Conservation (phyloP, 1,139 yeast genomes). For the Pichia sp. region DNA sequence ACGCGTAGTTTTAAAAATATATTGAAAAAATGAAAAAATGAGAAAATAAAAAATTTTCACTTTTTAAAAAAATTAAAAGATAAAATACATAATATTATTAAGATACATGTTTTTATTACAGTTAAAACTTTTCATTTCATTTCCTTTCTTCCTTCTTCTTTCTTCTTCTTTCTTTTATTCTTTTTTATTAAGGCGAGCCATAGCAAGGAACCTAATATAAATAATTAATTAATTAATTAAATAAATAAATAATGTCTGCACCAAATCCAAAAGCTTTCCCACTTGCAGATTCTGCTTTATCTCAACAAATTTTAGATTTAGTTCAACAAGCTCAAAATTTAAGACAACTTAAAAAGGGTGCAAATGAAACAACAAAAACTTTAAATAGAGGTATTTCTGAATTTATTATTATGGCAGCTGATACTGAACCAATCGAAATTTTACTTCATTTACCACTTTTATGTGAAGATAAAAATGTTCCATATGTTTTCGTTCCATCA, state of each 20-base stretch:
- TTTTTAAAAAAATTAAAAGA: no score
- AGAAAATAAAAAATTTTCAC: no score
- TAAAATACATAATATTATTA: no score
- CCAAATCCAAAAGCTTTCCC: conserved; percentile 98
- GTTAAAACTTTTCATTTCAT: not conserved
- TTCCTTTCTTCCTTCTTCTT: not conserved
- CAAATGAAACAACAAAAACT: conserved; percentile 99
- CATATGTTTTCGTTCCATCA: conserved; percentile 97
- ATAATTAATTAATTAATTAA: conserved; percentile 5
- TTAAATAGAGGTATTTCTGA: conserved; percentile 99
- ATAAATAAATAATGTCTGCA: conserved; percentile 45
- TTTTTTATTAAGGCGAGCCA: conserved; percentile 32
- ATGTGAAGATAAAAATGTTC: conserved; percentile 99
- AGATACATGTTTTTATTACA: no score
- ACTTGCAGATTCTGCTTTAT: conserved; percentile 89
- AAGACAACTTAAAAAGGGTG: conserved; percentile 99
- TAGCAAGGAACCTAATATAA: conserved; percentile 60
- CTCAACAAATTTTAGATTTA: conserved; percentile 96
- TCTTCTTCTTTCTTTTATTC: not conserved
- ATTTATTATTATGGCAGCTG: conserved; percentile 99
- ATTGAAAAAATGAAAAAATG: no score
- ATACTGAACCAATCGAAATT: conserved; percentile 98
- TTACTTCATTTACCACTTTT: conserved; percentile 94
- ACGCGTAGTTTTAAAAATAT: no score
- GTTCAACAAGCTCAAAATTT: conserved; percentile 97